Evolutionary conservation across 306 rosid species (phyloP).

Genomic region (Citrullus colocynthis): DNA sequence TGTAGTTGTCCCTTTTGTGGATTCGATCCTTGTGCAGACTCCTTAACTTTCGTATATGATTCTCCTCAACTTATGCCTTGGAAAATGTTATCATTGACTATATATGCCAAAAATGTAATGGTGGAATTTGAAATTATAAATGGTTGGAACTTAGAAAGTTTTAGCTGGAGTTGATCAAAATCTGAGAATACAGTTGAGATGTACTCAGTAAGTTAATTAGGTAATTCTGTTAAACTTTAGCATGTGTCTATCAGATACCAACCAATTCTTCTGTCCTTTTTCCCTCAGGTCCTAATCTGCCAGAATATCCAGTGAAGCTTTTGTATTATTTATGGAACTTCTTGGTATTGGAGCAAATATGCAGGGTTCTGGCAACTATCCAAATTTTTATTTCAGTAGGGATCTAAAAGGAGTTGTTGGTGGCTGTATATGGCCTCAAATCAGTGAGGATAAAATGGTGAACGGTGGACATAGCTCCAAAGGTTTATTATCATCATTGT

Average conservation of each 20-base stretch:
- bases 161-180: neutral
- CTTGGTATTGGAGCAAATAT: slow-evolving; percentile 9
- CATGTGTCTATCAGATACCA: neutral
- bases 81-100: neutral
- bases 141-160: neutral
- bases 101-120: neutral
- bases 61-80: neutral
- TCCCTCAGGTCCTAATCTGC: neutral
- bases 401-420: neutral
- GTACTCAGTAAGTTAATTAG: neutral
- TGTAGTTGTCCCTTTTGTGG: neutral
- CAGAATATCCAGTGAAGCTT: neutral
- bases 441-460: neutral
- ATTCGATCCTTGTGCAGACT: neutral
- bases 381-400: neutral
- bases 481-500: slow-evolving; percentile 2
- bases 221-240: neutral
- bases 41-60: neutral
- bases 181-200: neutral
- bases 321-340: slow-evolving; percentile 6
- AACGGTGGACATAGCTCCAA: slow-evolving; percentile 1
- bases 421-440: slow-evolving; percentile 4
- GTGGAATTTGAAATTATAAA: neutral
- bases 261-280: neutral
- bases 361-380: slow-evolving; percentile 4